phyloP scores from a whole-genome alignment of 2,329 filamentous ascomycete species.

The Ascochyta viciae-villosae region DNA sequence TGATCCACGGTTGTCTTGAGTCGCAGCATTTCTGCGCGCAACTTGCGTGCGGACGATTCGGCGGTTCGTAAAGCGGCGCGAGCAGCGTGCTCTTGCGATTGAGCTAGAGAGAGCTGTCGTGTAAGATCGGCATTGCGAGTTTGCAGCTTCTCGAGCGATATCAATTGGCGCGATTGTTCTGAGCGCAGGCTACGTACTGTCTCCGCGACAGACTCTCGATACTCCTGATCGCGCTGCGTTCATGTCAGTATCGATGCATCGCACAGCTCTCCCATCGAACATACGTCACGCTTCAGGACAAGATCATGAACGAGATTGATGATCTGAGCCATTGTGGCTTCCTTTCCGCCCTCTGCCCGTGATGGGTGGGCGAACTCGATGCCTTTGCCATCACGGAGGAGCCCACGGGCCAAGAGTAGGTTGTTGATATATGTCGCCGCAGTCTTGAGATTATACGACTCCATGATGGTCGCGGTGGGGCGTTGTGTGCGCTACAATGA shows the following conservation, averaged over 20 bases:
- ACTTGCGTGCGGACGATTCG: conserved; percentile 74
- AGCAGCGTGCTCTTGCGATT: conserved; percentile 74
- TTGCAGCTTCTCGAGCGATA: conserved; percentile 68
- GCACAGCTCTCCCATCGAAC: conserved; percentile 29
- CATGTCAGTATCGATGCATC: conserved; percentile 15
- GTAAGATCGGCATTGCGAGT: conserved; percentile 63
- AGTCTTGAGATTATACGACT: conserved; percentile 63
- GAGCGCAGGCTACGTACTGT: conserved; percentile 78
- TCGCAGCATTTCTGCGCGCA: conserved; percentile 83
- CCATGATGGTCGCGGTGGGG: conserved; percentile 46
- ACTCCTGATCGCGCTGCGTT: conserved; percentile 82
- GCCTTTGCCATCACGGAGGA: conserved; percentile 68
- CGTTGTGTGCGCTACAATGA: conserved; percentile 11
- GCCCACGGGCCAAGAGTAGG: conserved; percentile 67
- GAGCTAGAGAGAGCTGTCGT: conserved; percentile 64
- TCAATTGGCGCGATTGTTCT: conserved; percentile 75
- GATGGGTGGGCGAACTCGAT: conserved; percentile 85
- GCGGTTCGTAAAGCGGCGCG: conserved; percentile 74
- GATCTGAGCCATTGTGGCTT: conserved; percentile 79
- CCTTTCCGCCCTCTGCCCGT: conserved; percentile 66
- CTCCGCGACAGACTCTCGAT: conserved; percentile 81
- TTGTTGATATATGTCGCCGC: conserved; percentile 72
- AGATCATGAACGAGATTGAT: conserved; percentile 95
- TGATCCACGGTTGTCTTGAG: conserved; percentile 83
- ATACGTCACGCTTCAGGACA: conserved; percentile 85